Percentiles rank a stretch among this genome's conserved stretches.
phyloP scores from a whole-genome alignment of 371 early-diverging fungal genomes.

The Batrachochytrium dendrobatidis region DNA sequence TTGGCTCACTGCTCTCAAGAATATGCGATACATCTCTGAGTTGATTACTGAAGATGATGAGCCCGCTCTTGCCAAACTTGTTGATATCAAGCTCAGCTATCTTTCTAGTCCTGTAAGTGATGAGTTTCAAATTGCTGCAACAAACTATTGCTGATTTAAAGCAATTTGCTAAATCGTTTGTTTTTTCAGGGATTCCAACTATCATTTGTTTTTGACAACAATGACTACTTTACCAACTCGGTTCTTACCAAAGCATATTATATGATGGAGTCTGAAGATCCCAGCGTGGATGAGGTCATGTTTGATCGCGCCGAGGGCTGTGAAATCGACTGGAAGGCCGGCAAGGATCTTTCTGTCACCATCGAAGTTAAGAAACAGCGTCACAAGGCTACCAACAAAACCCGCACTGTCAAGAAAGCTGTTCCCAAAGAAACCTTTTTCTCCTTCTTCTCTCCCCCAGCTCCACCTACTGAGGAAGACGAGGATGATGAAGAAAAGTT shows the following conservation, averaged over 20 bases:
- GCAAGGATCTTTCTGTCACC: constrained; percentile 82
- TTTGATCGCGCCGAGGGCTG: constrained; percentile 86
- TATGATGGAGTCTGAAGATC: constrained; percentile 47
- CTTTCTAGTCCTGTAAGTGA: constrained; percentile 42
- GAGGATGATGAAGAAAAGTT: constrained; percentile 30
- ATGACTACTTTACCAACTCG: constrained; percentile 81
- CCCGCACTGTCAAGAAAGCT: constrained; percentile 91
- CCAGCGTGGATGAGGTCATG: constrained; percentile 60
- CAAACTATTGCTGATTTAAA: neutral
- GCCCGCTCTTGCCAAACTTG: constrained; percentile 70
- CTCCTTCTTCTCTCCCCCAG: constrained; percentile 83
- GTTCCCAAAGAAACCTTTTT: constrained; percentile 93
- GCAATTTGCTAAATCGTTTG: neutral
- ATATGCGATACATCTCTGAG: constrained; percentile 68
- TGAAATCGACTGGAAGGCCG: constrained; percentile 90
- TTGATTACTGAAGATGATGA: constrained; percentile 85
- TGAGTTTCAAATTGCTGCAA: neutral
- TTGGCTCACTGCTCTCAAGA: constrained; percentile 89
- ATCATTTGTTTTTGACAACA: constrained; percentile 81
- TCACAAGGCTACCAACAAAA: constrained; percentile 95
- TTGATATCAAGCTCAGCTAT: constrained; percentile 77
- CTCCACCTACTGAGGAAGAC: constrained; percentile 57
- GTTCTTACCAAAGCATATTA: constrained; percentile 85
- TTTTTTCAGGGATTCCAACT: constrained; percentile 75
- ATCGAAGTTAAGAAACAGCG: constrained; percentile 96